A percentile compares a stretch with the other conserved stretches of the same genome.
These are phyloP conservation scores for Huntiella moniliformis DNA, from an alignment of 2,329 filamentous ascomycete genomes.

Conservation along the genomic window DNA sequence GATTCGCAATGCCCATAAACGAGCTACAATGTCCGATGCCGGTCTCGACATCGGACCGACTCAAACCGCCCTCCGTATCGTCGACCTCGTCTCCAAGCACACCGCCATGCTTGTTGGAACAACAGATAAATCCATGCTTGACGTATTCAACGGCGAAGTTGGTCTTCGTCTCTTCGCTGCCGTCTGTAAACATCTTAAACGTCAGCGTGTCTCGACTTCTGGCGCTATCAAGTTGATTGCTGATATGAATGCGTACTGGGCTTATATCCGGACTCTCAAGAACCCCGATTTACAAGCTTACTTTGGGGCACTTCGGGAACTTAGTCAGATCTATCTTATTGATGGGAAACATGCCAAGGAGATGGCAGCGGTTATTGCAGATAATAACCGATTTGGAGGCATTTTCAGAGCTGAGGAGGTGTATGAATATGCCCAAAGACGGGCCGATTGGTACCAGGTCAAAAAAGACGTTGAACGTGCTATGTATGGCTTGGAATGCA, in stretches of 20 bases:
- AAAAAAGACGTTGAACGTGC: constrained; percentile 77
- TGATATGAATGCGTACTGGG: constrained; percentile 87
- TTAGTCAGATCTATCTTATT: constrained; percentile 91
- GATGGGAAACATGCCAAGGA: constrained; percentile 70
- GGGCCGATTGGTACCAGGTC: constrained; percentile 90
- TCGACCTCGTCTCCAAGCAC: constrained; percentile 71
- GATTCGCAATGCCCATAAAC: constrained; percentile 7
- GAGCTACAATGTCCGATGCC: constrained; percentile 17
- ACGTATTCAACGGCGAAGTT: constrained; percentile 97
- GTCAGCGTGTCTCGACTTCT: constrained; percentile 75
- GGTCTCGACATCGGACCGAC: constrained; percentile 46
- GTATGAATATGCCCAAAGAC: constrained; percentile 84
- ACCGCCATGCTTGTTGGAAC: constrained; percentile 85
- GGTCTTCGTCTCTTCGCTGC: constrained; percentile 80
- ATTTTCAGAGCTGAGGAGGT: constrained; percentile 93
- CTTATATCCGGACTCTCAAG: constrained; percentile 61
- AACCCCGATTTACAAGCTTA: constrained; percentile 77
- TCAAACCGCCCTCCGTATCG: constrained; percentile 57
- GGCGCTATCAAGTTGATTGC: constrained; percentile 86
- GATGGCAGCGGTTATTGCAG: constrained; percentile 85
- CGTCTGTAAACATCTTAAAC: constrained; percentile 92
- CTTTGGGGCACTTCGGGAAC: constrained; percentile 76
- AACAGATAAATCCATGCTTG: constrained; percentile 93
- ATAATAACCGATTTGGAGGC: constrained; percentile 73
- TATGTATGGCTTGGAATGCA: constrained; percentile 91